These are phyloP conservation scores for Torulaspora microellipsoides DNA, from an alignment of 805 yeast genomes.

Conservation along the genomic window DNA sequence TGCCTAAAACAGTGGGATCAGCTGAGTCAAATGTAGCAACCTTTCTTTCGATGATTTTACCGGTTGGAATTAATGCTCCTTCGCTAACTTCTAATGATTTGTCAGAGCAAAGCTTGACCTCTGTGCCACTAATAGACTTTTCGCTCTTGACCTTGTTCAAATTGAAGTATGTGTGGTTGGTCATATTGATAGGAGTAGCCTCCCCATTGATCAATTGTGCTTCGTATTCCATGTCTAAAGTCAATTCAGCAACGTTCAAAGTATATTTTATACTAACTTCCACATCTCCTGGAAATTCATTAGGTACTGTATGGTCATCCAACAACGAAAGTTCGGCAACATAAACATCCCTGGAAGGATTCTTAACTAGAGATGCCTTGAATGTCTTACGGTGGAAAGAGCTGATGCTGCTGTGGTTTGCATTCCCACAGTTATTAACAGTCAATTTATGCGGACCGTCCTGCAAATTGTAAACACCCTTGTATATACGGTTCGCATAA, in stretches of 20 bases:
- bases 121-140: slow-evolving; percentile 27
- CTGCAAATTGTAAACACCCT: slow-evolving; percentile 41
- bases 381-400: slow-evolving; percentile 50
- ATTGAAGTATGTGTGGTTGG: background rate
- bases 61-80: slow-evolving; percentile 43
- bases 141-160: slow-evolving; percentile 1
- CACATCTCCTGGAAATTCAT: slow-evolving; percentile 61
- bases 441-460: slow-evolving; percentile 41
- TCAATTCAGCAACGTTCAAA: slow-evolving; percentile 31
- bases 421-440: slow-evolving; percentile 39
- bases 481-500: slow-evolving; percentile 54
- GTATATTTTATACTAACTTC: slow-evolving; percentile 44
- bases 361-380: slow-evolving; percentile 48
- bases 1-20: slow-evolving; percentile 29
- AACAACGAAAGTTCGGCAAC: slow-evolving; percentile 38
- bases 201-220: slow-evolving; percentile 28
- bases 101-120: slow-evolving; percentile 22
- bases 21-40: slow-evolving; percentile 25
- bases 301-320: slow-evolving; percentile 39
- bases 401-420: slow-evolving; percentile 51
- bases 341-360: slow-evolving; percentile 28
- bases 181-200: slow-evolving; percentile 38
- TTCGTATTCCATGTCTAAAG: slow-evolving; percentile 48
- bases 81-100: slow-evolving; percentile 41
- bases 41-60: slow-evolving; percentile 34